Conservation (phyloP, 1,284 basidiomycete genomes). For the Ceratobasidium sp. region DNA sequence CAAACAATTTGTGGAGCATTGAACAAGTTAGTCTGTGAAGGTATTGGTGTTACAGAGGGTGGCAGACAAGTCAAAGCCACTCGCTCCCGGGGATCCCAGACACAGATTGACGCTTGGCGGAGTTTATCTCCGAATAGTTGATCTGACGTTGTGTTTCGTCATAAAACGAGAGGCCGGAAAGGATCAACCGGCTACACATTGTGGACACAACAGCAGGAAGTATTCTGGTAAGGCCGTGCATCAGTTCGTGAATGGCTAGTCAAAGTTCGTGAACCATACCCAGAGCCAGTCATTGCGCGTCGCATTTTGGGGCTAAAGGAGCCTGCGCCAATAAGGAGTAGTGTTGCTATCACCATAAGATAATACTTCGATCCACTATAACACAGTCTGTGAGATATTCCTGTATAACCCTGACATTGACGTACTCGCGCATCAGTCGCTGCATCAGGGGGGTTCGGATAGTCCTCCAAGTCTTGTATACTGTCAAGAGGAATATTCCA, state of each 20-base stretch:
- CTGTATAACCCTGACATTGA: not conserved
- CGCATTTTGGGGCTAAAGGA: not conserved
- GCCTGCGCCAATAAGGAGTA: conserved; percentile 2
- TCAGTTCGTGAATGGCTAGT: not conserved
- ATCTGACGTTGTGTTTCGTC: not conserved
- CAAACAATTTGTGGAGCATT: too few species aligned
- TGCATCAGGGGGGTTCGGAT: not conserved
- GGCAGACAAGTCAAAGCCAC: not conserved
- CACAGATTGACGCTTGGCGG: not conserved
- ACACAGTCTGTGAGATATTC: not conserved
- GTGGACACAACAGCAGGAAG: not conserved
- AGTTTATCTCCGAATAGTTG: not conserved
- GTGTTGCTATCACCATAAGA: not conserved
- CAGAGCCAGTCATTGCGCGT: conserved; percentile 6
- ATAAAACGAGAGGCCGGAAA: conserved; percentile 16
- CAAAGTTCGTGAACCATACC: not conserved
- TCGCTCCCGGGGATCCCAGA: not conserved
- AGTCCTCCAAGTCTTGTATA: conserved; percentile 14
- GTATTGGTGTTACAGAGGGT: too few species aligned
- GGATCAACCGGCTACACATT: conserved; percentile 17
- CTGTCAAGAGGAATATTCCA: conserved; percentile 1
- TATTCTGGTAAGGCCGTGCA: not conserved
- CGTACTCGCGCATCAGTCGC: conserved; percentile 26
- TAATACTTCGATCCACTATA: conserved; percentile 26
- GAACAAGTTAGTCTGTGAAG: too few species aligned